Evolutionary conservation across 495 filamentous ascomycete genomes (phyloP), one percentile per base, ranked within the genome.

Genomic region (Parathielavia hyrcaniae): DNA sequence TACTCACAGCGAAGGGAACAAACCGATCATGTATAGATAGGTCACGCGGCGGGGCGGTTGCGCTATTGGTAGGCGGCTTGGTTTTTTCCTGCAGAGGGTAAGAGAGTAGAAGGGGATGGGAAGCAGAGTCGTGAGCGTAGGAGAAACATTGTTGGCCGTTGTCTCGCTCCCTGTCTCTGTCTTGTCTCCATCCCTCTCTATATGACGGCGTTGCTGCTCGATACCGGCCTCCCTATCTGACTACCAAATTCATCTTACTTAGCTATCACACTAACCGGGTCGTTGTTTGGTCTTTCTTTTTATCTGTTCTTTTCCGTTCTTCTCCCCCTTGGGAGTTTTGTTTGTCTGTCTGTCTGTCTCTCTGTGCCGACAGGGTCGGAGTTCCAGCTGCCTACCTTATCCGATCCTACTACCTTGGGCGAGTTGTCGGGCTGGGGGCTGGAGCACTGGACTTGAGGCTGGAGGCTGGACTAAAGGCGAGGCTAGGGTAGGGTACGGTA

Each of bases 1-100:
- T 53, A 61, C 59, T 56, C 58, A 35, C 59, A 47, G 55, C 44
- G 60, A 61, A 54, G 53, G 62, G 26, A 32, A 39, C 41, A 68
- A 50, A 40, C 32, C 39, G 48, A 35, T 45, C 20, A 36, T 58
- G 62, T 70, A 67, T 70, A 70, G 66, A 69, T 68, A 30, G 26
- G 26, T 30, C 26, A 64, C 59, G 63, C 56, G 50, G 51, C 2
- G 35, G 46, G 50, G 20, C 8, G 34, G 44, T 45, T 60, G 36
- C 52, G 43, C 16, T 39, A 36, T n/a, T 46, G 30, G 19, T 14
- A 43, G 40, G 14, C 50, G 39, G 30, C 23, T 44, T 34, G 23
- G 44, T n/a, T 41, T 45, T 41, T 51, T 46, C 6, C 39, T 43
- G 5, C 14, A 10, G 9, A 10, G 16, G 32, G 9, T 14, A 45